Evolutionary conservation across 2,329 filamentous ascomycete genomes (phyloP).

Genomic region (Eutypella sp.): DNA sequence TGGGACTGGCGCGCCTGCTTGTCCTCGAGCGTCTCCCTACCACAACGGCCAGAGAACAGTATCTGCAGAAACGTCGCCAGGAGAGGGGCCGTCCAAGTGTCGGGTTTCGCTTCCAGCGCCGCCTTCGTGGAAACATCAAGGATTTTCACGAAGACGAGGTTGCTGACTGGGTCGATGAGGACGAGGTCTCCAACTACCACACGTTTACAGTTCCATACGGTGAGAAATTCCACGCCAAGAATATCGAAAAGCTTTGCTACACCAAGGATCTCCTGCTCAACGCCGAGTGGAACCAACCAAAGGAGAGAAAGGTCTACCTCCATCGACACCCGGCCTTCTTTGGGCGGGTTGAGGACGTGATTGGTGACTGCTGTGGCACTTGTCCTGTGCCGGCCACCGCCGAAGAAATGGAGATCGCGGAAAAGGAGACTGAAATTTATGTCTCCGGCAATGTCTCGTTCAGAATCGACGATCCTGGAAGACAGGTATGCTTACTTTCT

Average conservation of each 20-base stretch:
- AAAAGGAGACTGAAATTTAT: conserved; percentile 70
- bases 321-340: conserved; percentile 87
- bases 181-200: conserved; percentile 75
- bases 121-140: conserved; percentile 68
- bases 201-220: conserved; percentile 71
- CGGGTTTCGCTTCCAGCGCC: conserved; percentile 35
- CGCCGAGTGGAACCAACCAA: conserved; percentile 77
- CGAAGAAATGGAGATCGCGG: conserved; percentile 66
- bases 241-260: conserved; percentile 78
- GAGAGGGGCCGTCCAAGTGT: conserved; percentile 66
- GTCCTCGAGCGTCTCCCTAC: conserved; percentile 76
- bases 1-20: conserved; percentile 73
- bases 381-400: conserved; percentile 66
- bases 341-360: conserved; percentile 67
- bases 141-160: conserved; percentile 73
- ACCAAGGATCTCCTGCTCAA: conserved; percentile 78
- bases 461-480: conserved; percentile 74
- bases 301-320: conserved; percentile 69
- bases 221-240: conserved; percentile 54
- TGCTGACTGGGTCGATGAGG: conserved; percentile 74
- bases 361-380: conserved; percentile 75
- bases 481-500: conserved; percentile 46
- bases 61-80: conserved; percentile 62
- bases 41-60: conserved; percentile 60
- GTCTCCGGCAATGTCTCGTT: conserved; percentile 71